Base-by-base conservation (phyloP, 179 eudicot species). In the Patellifolia procumbens region DNA sequence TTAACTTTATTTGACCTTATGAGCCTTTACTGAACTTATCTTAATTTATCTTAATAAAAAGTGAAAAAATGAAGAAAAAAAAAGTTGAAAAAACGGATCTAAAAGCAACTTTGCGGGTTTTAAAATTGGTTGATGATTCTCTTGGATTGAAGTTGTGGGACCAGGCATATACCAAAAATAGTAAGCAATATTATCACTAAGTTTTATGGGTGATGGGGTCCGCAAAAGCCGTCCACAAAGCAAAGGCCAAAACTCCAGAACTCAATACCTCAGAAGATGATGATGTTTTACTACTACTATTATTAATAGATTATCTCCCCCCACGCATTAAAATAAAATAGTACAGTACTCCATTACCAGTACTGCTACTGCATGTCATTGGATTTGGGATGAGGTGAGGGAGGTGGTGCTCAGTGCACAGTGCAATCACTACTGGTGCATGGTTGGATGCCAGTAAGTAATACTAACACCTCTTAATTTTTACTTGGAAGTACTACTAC, bases 381-480 rank as follows among this genome's bases (percentile, higher is more conserved):
- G 77, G 80, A 65, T 58, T 46, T 24, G 55, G 56, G 52, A 73
- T 66, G 80, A 81, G 83, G 83, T 81, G 80, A 72, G 26, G 39
- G 49, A 28, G 9, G 24, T 39, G 59, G n/a, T 7, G 22, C 15
- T 13, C 17, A 13, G n/a, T 8, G 58, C 6, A 6, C 6, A 37
- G 42, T 37, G 43, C 8, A 39, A 9, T 39, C n/a, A n/a, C 8
- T 45, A 65, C 52, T 53, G 73, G 58, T 31, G 75, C 51, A 43
- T 56, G 58, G 66, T 59, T 52, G 49, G 66, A 75, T 75, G 67
- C 48, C 76, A 51, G 45, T 20, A 71, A 7, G 10, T 28, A 28
- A 53, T 19, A 39, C 43, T n/a, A n/a, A n/a, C n/a, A n/a, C n/a
- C n/a, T n/a, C 20, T 53, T 53, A 53, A 51, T 71, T 26, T 17